Base-by-base conservation (phyloP, 169 alveolate species). In the Plasmodium knowlesi region DNA sequence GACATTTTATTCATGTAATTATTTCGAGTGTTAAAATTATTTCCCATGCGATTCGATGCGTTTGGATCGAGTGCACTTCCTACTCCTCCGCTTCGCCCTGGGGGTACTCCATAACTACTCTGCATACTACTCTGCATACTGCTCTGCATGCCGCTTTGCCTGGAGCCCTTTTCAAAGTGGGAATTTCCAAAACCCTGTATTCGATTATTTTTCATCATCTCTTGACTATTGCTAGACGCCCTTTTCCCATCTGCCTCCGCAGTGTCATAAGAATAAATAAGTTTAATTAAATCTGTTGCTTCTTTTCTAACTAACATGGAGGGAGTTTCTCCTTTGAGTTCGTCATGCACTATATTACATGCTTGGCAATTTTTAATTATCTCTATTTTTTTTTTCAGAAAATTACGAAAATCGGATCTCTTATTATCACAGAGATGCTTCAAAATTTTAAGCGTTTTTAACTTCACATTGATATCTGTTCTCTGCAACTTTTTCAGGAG, bases 371-470 rank as follows among this genome's bases (percentile, higher is more conserved):
- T 81, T 61, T 88, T 88, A 25, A 88, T 79, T 30, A 88, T 34
- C 9, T 88, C 89, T 8, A 88, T 88, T 88, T 79, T 88, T 43
- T 88, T 88, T 80, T 88, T 88, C 78, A 88, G 9, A 78, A 88
- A 88, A 12, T 53, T 88, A 30, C 94, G 53, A 76, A 88, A 88
- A 88, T 88, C 94, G 30, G 83, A 41, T 88, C 94, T 41, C 30
- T 88, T 88, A 14, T 95, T 91, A 57, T 72, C 92, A 82, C 97
- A 96, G 61, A 96, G 83, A 92, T 92, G 93, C 67, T 96, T 96
- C 50, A 96, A 94, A 28, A 95, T 85, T 82, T 96, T 96, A 32
- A 96, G 73, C 57, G 97, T 94, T 84, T 96, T 96, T 92, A 93
- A 54, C 82, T 95, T 96, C 22, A 95, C 93, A 76, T 93, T 93